Evolutionary conservation across 441 rosid genomes (phyloP).

Genomic region (Populus trichocarpa): DNA sequence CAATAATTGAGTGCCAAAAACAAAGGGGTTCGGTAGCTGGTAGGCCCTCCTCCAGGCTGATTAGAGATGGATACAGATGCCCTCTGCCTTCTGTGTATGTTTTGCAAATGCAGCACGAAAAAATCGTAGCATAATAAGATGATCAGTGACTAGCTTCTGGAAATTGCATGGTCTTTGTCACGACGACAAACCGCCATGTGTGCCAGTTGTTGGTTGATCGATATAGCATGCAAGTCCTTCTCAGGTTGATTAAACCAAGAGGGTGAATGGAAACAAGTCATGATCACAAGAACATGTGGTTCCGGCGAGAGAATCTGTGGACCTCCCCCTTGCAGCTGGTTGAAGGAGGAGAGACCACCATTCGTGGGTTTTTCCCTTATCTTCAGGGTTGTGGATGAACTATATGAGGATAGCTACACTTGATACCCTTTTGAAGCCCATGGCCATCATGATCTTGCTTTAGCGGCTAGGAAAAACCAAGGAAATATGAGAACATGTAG

Average conservation of each 20-base stretch:
- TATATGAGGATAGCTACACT: neutral
- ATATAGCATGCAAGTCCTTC: neutral
- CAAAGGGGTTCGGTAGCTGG: neutral
- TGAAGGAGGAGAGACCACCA: slow-evolving; percentile 11
- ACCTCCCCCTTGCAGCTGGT: neutral
- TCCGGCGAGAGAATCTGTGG: neutral
- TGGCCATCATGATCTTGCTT: neutral
- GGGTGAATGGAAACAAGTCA: neutral
- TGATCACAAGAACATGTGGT: neutral
- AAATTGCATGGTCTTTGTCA: slow-evolving; percentile 3
- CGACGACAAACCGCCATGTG: slow-evolving; percentile 5
- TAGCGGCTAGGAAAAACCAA: neutral
- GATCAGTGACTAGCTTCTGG: neutral
- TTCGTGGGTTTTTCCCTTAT: neutral
- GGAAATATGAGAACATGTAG: neutral
- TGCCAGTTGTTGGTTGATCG: neutral
- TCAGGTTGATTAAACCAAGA: neutral
- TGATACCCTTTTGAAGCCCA: neutral
- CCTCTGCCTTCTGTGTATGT: no score
- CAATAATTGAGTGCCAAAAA: neutral
- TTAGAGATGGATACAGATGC: neutral
- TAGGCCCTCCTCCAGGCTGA: neutral
- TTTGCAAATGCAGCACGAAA: neutral
- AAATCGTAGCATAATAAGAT: neutral
- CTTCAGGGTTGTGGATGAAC: neutral